Evolutionary conservation across 257 asterid genomes (phyloP).

Genomic region (Solanum dulcamara): DNA sequence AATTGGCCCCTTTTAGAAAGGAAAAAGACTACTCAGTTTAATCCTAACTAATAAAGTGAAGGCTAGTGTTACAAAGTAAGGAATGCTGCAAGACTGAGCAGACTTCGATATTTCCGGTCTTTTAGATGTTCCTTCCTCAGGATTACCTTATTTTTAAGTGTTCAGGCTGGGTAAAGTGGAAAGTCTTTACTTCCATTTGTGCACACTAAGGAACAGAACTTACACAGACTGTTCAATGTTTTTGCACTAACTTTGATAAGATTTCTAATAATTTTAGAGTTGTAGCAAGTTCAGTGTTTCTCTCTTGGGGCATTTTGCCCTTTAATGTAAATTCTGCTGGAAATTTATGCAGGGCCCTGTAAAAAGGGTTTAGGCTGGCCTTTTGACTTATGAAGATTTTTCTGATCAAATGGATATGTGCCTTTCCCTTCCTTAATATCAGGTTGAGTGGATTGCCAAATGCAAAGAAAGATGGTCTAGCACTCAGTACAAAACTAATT

Average conservation of each 20-base stretch:
- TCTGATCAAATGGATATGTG: neutral
- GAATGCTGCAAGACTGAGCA: neutral
- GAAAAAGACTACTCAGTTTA: neutral
- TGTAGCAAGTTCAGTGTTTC: neutral
- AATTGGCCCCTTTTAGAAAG: neutral
- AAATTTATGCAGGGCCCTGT: neutral
- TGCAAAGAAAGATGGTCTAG: slow-evolving; percentile 71
- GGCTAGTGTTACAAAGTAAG: neutral
- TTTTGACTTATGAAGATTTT: neutral
- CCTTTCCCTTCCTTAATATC: slow-evolving; percentile 1
- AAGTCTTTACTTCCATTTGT: neutral
- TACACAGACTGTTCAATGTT: neutral
- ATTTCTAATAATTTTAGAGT: neutral
- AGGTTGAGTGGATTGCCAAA: slow-evolving; percentile 69
- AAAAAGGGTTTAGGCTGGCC: neutral
- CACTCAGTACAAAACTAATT: slow-evolving; percentile 51
- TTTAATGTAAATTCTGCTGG: neutral
- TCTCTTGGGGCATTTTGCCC: neutral
- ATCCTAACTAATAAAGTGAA: neutral
- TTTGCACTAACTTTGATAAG: neutral
- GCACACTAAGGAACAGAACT: neutral
- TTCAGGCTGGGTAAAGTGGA: neutral
- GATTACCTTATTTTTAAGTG: neutral
- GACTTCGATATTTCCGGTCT: neutral
- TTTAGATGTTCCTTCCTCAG: neutral